Evolutionary conservation across 768 basidiomycete species (phyloP).

Genomic region (Boletus patriciae): DNA sequence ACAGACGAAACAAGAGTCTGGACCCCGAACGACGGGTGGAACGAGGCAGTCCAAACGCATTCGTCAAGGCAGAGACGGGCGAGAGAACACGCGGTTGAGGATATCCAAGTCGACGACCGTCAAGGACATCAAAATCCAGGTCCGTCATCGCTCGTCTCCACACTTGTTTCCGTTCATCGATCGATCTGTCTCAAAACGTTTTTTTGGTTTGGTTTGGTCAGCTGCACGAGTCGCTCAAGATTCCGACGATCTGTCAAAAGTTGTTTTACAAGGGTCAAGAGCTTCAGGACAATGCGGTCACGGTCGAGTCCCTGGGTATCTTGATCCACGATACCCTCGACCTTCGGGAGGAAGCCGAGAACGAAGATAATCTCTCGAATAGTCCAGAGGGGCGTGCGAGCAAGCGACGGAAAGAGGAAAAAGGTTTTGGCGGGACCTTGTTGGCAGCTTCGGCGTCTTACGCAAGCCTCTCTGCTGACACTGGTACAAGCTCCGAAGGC

Average conservation of each 20-base stretch:
- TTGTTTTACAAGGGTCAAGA: constrained; percentile 63
- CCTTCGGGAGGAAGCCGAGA: constrained; percentile 61
- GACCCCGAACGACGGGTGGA: constrained; percentile 42
- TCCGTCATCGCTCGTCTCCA: constrained; percentile 31
- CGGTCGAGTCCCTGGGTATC: constrained; percentile 53
- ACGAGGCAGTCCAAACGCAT: constrained; percentile 71
- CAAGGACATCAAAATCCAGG: constrained; percentile 77
- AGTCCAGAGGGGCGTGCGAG: constrained; percentile 43
- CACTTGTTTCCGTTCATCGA: not conserved
- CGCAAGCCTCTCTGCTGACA: constrained; percentile 31
- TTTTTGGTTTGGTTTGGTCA: constrained; percentile 23
- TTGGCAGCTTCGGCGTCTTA: constrained; percentile 46
- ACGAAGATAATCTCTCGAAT: constrained; percentile 54
- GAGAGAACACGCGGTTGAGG: constrained; percentile 50
- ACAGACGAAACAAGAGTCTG: constrained; percentile 32
- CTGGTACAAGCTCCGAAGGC: constrained; percentile 36
- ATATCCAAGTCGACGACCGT: constrained; percentile 68
- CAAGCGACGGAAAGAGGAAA: constrained; percentile 53
- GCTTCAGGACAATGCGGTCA: constrained; percentile 57
- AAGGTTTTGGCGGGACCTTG: constrained; percentile 74
- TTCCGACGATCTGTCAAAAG: constrained; percentile 77
- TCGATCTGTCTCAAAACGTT: not conserved
- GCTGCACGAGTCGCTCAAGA: constrained; percentile 61
- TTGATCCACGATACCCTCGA: constrained; percentile 66
- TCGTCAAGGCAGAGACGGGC: constrained; percentile 53